These are phyloP conservation scores for Thelonectria rubi DNA, from an alignment of 2,329 filamentous ascomycete genomes.

Conservation along the genomic window DNA sequence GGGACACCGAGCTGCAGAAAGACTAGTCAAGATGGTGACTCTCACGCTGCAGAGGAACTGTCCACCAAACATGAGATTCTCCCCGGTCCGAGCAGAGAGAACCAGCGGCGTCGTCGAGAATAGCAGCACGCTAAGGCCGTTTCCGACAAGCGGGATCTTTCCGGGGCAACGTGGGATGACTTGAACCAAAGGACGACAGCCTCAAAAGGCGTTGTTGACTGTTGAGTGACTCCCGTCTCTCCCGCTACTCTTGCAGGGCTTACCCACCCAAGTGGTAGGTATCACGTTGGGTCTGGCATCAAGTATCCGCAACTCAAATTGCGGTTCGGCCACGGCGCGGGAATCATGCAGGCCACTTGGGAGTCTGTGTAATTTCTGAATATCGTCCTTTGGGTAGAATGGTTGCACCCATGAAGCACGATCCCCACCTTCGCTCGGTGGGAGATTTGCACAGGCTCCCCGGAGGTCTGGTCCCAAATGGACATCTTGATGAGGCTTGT, in stretches of 20 bases:
- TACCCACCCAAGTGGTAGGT: conserved; percentile 5
- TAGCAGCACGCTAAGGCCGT: conserved; percentile 32
- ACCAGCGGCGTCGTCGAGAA: conserved; percentile 29
- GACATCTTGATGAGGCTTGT: conserved; percentile 9
- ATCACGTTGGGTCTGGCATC: conserved; percentile 8
- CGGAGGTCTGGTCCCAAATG: conserved; percentile 6
- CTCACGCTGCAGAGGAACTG: background rate
- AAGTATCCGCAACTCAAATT: conserved; percentile 4
- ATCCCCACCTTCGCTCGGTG: background rate
- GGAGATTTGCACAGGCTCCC: conserved; percentile 6
- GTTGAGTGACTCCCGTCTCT: conserved; percentile 4
- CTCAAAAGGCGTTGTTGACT: conserved; percentile 17
- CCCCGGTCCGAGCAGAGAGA: conserved; percentile 17
- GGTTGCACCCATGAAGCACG: conserved; percentile 6
- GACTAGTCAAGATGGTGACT: background rate
- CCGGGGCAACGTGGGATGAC: conserved; percentile 17
- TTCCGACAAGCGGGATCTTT: conserved; percentile 21
- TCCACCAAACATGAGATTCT: conserved; percentile 15
- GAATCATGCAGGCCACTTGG: background rate
- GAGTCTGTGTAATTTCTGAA: conserved; percentile 13
- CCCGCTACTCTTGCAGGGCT: conserved; percentile 11
- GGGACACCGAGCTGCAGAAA: background rate
- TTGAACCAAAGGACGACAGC: conserved; percentile 19
- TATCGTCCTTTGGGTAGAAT: background rate
- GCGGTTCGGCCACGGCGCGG: conserved; percentile 1